phyloP scores from a whole-genome alignment of 495 filamentous ascomycete species.

The Penicillium waksmanii region DNA sequence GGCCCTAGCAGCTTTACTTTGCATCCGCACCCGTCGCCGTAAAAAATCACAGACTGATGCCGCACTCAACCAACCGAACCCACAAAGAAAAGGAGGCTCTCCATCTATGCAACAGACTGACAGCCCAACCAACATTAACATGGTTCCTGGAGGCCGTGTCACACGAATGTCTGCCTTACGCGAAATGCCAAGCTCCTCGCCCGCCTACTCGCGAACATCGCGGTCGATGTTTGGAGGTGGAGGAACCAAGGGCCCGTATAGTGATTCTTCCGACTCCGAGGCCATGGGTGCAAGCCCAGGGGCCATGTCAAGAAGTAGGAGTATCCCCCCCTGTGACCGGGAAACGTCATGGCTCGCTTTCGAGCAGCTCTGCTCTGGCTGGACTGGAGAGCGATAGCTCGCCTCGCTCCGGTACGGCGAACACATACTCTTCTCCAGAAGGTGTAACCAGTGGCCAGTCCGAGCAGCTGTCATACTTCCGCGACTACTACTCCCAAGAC shows the following conservation, averaged over 20 bases:
- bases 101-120: conserved; percentile 53
- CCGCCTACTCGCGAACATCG: conserved; percentile 53
- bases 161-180: conserved; percentile 96
- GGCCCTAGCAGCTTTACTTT: conserved; percentile 61
- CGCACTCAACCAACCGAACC: conserved; percentile 85
- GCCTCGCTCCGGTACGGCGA: conserved; percentile 70
- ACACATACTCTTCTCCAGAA: conserved; percentile 80
- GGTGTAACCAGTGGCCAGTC: conserved; percentile 86
- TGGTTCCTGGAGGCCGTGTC: conserved; percentile 85
- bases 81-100: conserved; percentile 61
- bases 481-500: conserved; percentile 97
- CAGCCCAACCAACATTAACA: conserved; percentile 63
- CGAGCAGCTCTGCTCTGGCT: conserved; percentile 78
- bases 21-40: conserved; percentile 63
- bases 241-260: conserved; percentile 50
- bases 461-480: conserved; percentile 93
- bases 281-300: conserved; percentile 78
- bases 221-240: conserved; percentile 45
- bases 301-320: conserved; percentile 62
- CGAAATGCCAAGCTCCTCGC: conserved; percentile 62
- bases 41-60: conserved; percentile 62
- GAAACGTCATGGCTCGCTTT: conserved; percentile 84
- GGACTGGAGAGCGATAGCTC: conserved; percentile 72
- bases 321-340: conserved; percentile 66
- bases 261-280: conserved; percentile 80